A percentile compares a stretch with the other conserved stretches of the same genome.
These are phyloP conservation scores for Dimargaris xerosporica DNA, from an alignment of 192 early-diverging fungal species.

Conservation along the genomic window DNA sequence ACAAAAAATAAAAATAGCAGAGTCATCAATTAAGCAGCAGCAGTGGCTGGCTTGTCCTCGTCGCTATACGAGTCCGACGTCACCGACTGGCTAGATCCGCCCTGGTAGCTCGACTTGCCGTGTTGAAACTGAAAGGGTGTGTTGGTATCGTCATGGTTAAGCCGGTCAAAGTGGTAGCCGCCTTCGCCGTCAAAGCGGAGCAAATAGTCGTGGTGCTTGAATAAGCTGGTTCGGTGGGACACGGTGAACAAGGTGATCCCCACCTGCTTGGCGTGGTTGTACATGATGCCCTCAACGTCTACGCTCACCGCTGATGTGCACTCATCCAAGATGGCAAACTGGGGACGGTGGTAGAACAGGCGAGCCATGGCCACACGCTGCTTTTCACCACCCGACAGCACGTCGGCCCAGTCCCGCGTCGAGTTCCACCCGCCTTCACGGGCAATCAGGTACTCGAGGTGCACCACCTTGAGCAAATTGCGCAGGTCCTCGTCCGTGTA, in stretches of 20 bases:
- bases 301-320: conserved; percentile 82
- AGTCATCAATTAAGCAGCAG: no score
- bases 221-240: conserved; percentile 85
- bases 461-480: conserved; percentile 66
- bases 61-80: no score
- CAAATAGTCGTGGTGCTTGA: conserved; percentile 95
- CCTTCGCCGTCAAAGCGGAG: conserved; percentile 94
- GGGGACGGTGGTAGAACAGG: conserved; percentile 90
- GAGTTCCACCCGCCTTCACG: conserved; percentile 83
- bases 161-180: conserved; percentile 81
- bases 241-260: conserved; percentile 89
- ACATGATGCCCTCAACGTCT: conserved; percentile 89
- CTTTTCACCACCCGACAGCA: conserved; percentile 93
- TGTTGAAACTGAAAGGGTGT: conserved; percentile 9
- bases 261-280: conserved; percentile 58
- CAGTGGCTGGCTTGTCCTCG: no score
- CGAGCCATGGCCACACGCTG: conserved; percentile 92
- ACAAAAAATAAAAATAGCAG: no score
- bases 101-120: conserved; percentile 2
- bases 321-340: conserved; percentile 94
- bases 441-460: conserved; percentile 67
- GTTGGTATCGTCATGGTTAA: conserved; percentile 63
- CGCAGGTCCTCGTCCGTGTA: conserved; percentile 65
- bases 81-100: no score
- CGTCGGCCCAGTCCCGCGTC: conserved; percentile 78